phyloP scores from a whole-genome alignment of 2,329 filamentous ascomycete genomes.

The Claviceps digitariae region DNA sequence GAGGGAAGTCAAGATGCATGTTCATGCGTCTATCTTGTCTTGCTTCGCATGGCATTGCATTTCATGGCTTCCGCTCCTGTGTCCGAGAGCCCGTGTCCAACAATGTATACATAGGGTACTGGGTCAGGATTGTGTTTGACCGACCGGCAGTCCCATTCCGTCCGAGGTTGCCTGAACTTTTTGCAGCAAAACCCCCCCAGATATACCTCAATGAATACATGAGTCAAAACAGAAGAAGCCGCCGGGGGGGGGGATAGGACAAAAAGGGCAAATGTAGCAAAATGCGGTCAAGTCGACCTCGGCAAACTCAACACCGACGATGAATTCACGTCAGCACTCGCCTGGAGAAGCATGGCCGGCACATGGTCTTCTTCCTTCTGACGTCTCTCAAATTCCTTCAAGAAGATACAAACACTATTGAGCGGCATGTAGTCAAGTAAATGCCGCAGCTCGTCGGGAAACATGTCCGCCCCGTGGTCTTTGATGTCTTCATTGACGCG shows the following conservation, averaged over 20 bases:
- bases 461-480: slow-evolving; percentile 18
- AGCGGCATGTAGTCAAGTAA: slow-evolving; percentile 10
- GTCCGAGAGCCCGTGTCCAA: neutral
- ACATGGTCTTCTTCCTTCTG: slow-evolving; percentile 2
- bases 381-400: slow-evolving; percentile 8
- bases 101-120: too few species aligned
- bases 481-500: slow-evolving; percentile 22
- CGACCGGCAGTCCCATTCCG: neutral
- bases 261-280: neutral
- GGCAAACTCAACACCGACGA: neutral
- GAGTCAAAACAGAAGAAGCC: neutral
- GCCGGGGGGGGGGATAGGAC: too few species aligned
- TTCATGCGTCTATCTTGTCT: neutral
- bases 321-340: neutral
- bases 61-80: neutral
- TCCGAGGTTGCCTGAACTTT: neutral
- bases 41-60: neutral
- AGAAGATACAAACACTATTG: slow-evolving; percentile 8
- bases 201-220: neutral
- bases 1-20: neutral
- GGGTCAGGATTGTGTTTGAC: neutral
- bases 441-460: slow-evolving; percentile 12
- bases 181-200: neutral
- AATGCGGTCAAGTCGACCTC: neutral
- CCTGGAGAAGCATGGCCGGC: slow-evolving; percentile 2